A percentile compares a stretch with the other conserved stretches of the same genome.
phyloP scores from a whole-genome alignment of 129 eudicot genomes.

The Flaveria sonorensis region DNA sequence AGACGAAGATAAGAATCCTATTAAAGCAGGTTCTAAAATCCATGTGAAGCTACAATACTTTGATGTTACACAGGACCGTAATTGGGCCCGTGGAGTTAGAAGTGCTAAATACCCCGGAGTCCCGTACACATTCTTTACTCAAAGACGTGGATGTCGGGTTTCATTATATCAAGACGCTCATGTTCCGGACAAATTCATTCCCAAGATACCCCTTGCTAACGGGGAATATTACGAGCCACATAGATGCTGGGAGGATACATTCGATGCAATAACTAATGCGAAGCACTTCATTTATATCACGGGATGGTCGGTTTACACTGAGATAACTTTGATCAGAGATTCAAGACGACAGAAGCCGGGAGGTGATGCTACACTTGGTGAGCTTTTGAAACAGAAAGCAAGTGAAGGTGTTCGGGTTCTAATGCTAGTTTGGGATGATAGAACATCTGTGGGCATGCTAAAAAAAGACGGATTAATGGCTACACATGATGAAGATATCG shows the following conservation, averaged over 20 bases:
- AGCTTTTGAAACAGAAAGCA: conserved; percentile 69
- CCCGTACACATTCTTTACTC: conserved; percentile 66
- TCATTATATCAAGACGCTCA: conserved; percentile 77
- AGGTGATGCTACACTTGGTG: conserved; percentile 70
- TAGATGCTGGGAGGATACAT: conserved; percentile 78
- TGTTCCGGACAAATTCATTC: conserved; percentile 65
- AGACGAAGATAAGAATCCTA: conserved; percentile 57
- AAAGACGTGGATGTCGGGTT: conserved; percentile 62
- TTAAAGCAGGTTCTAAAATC: conserved; percentile 56
- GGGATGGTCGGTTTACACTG: conserved; percentile 78
- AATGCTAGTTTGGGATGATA: conserved; percentile 74
- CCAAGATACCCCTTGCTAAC: conserved; percentile 59
- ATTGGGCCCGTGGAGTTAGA: conserved; percentile 54
- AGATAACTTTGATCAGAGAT: conserved; percentile 67
- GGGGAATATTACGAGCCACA: conserved; percentile 63
- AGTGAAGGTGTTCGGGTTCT: conserved; percentile 70
- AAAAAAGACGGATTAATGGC: conserved; percentile 86
- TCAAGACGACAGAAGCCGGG: conserved; percentile 60
- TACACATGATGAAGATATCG: conserved; percentile 80
- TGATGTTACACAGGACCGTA: conserved; percentile 64
- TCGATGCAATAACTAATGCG: conserved; percentile 69
- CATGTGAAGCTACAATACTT: conserved; percentile 64
- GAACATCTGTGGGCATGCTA: conserved; percentile 60
- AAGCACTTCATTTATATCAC: conserved; percentile 71
- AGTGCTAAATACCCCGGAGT: conserved; percentile 69